These are phyloP conservation scores for Fagus sylvatica DNA, from an alignment of 306 rosid species.

Conservation along the genomic window DNA sequence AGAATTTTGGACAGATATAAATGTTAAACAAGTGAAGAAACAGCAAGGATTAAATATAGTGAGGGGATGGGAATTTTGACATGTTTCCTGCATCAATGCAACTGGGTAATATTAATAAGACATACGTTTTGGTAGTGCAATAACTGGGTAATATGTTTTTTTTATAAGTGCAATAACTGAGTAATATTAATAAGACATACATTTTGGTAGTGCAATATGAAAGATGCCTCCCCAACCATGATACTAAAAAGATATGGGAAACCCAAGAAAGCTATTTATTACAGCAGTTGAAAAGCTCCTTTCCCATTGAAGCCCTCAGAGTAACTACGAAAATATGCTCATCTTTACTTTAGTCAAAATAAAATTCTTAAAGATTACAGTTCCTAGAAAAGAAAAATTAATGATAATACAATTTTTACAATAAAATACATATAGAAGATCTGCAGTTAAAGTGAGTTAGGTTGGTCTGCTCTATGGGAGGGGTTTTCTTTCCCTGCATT, in stretches of 20 bases:
- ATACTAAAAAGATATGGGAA: not conserved
- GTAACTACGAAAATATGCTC: constrained; percentile 17
- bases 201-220: constrained; percentile 11
- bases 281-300: not conserved
- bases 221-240: constrained; percentile 7
- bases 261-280: not conserved
- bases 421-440: not conserved
- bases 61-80: not conserved
- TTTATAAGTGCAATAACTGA: not conserved
- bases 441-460: not conserved
- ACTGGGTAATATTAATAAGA: not conserved
- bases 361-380: not conserved
- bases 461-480: not conserved
- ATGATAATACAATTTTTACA: not conserved
- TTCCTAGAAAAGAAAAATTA: not conserved
- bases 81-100: constrained; percentile 2
- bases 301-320: constrained; percentile 19
- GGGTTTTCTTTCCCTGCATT: not conserved
- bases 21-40: constrained; percentile 14
- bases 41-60: constrained; percentile 2
- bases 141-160: too few relatives aligned
- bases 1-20: constrained; percentile 8
- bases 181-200: not conserved
- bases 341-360: not conserved
- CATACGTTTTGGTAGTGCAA: not conserved